Conservation (phyloP, 352 stramenopile species). For the Vaucheria bursata region DNA sequence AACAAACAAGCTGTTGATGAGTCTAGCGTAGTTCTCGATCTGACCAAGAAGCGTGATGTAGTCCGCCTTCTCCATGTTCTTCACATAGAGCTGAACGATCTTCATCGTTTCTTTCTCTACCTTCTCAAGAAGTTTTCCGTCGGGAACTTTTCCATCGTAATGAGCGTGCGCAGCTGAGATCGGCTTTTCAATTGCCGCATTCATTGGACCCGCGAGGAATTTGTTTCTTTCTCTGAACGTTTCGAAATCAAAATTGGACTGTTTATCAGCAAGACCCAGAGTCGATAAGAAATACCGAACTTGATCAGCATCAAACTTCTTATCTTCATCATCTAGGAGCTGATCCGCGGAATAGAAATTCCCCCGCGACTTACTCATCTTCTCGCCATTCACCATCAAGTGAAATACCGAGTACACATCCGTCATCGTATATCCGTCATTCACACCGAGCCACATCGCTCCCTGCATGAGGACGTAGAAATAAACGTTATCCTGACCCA, state of each 20-base stretch:
- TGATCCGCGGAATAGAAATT: background rate
- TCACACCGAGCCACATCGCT: background rate
- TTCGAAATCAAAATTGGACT: slow-evolving; percentile 3
- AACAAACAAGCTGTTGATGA: background rate
- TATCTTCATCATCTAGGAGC: background rate
- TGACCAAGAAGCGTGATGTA: background rate
- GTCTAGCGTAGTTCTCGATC: background rate
- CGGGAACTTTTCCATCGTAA: background rate
- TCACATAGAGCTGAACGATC: background rate
- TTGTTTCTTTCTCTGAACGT: background rate
- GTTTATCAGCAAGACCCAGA: background rate
- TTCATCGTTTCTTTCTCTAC: background rate
- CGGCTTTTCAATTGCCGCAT: background rate
- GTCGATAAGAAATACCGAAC: background rate
- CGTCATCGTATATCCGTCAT: background rate
- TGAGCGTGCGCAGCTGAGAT: background rate
- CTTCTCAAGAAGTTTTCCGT: background rate
- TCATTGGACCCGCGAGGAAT: background rate
- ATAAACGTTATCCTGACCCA: background rate
- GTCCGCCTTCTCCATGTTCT: slow-evolving; percentile 1
- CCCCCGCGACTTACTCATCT: background rate
- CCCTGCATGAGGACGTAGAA: slow-evolving; percentile 1
- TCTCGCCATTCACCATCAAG: slow-evolving; percentile 1
- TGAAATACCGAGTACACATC: slow-evolving; percentile 2
- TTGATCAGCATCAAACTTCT: background rate